Percentiles rank a stretch among this genome's conserved stretches.
Conservation (phyloP, 2,329 filamentous ascomycete species). For the Exophiala bonariae region DNA sequence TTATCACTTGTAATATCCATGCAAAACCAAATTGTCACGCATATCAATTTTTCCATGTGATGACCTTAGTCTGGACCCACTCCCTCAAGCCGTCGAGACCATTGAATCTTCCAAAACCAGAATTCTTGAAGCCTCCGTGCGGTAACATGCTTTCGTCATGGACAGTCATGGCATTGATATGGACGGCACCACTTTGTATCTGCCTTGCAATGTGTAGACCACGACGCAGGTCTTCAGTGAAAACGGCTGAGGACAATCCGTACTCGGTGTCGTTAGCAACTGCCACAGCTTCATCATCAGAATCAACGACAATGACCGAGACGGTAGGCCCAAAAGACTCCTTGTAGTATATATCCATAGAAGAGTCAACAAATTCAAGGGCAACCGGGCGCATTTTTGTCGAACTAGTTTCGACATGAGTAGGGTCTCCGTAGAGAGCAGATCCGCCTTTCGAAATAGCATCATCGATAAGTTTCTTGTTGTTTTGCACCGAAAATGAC, state of each 20-base stretch:
- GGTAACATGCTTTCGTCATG: constrained; percentile 65
- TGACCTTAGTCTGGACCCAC: constrained; percentile 63
- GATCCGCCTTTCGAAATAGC: constrained; percentile 58
- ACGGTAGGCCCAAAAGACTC: constrained; percentile 79
- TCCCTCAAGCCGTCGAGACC: constrained; percentile 55
- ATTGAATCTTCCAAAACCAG: constrained; percentile 64
- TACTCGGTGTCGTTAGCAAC: constrained; percentile 84
- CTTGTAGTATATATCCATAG: constrained; percentile 72
- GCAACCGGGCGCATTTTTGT: constrained; percentile 43
- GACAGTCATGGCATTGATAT: constrained; percentile 44
- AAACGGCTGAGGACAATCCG: constrained; percentile 69
- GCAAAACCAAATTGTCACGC: too few relatives aligned
- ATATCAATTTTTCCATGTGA: too few relatives aligned
- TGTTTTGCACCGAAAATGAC: constrained; percentile 51
- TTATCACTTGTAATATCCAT: too few relatives aligned
- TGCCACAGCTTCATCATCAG: constrained; percentile 60
- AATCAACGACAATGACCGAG: constrained; percentile 63
- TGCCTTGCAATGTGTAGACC: constrained; percentile 59
- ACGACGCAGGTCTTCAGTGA: constrained; percentile 64
- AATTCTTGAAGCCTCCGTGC: constrained; percentile 66
- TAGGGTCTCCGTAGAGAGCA: too few relatives aligned
- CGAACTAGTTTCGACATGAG: too few relatives aligned
- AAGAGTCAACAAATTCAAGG: constrained; percentile 36
- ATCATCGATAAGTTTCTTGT: constrained; percentile 52
- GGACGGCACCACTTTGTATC: constrained; percentile 60